phyloP scores from a whole-genome alignment of 345 rosid species.

The Angophora floribunda region DNA sequence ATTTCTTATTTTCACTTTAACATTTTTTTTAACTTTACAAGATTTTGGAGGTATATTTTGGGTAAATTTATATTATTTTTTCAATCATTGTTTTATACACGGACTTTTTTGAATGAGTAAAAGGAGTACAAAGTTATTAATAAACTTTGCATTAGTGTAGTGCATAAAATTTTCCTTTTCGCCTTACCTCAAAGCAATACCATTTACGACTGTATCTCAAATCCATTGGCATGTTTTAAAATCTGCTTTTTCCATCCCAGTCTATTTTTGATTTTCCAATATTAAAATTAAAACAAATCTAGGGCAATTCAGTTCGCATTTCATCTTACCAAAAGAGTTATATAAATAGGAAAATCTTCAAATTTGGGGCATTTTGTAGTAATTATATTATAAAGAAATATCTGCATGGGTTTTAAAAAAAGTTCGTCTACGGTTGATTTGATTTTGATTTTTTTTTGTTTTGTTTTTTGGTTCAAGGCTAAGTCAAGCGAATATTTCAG shows the following conservation, averaged over 20 bases:
- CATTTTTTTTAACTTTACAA: not conserved
- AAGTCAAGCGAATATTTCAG: not conserved
- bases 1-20: not conserved
- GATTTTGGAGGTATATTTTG: not conserved
- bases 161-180: not conserved
- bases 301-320: not conserved
- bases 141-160: not conserved
- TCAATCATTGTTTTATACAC: not conserved
- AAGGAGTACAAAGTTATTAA: not conserved
- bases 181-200: not conserved
- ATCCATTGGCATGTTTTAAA: not conserved
- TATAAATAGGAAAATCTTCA: not conserved
- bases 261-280: not conserved
- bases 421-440: not conserved
- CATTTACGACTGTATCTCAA: not conserved
- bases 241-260: not conserved
- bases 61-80: not conserved
- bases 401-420: not conserved
- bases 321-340: not conserved
- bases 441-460: not conserved
- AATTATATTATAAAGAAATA: not conserved
- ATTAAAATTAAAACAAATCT: not conserved
- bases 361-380: not conserved
- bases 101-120: not conserved
- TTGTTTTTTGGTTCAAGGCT: not conserved